Percentiles rank a stretch among this genome's conserved stretches.
Evolutionary conservation across 345 rosid species (phyloP).

Genomic region (Capsella bursapastoris): DNA sequence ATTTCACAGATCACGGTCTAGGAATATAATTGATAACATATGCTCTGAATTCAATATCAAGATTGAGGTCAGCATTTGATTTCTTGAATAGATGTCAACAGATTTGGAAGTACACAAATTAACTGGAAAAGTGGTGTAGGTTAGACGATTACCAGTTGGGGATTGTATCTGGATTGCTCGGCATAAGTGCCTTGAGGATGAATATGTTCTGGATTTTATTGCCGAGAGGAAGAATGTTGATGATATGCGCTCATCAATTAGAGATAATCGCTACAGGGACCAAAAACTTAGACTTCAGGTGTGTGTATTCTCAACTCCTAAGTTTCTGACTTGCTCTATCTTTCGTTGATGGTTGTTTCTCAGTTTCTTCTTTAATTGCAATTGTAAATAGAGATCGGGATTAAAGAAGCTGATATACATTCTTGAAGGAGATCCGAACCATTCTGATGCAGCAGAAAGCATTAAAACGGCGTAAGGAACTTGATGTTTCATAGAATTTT

Average conservation of each 20-base stretch:
- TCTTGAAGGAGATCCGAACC: conserved; percentile 90
- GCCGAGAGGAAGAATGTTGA: conserved; percentile 91
- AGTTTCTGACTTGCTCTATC: not conserved
- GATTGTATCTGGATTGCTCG: conserved; percentile 94
- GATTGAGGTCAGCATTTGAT: conserved; percentile 55
- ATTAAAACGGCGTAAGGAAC: conserved; percentile 80
- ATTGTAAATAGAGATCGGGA: conserved; percentile 68
- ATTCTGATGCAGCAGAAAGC: conserved; percentile 84
- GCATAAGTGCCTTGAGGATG: conserved; percentile 62
- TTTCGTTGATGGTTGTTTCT: conserved; percentile 3
- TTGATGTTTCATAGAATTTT: not conserved
- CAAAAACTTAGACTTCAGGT: conserved; percentile 90
- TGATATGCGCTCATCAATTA: conserved; percentile 81
- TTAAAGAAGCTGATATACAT: conserved; percentile 85
- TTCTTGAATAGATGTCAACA: conserved; percentile 14
- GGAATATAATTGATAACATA: conserved; percentile 57
- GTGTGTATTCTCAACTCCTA: conserved; percentile 1
- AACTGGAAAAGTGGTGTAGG: conserved; percentile 50
- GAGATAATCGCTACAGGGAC: conserved; percentile 87
- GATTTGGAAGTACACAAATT: not conserved
- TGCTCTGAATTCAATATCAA: conserved; percentile 70
- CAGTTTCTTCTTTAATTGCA: conserved; percentile 4
- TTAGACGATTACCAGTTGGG: conserved; percentile 85
- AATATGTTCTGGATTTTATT: conserved; percentile 91
- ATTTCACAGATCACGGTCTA: conserved; percentile 62